Conservation (phyloP, 305 asterid species). For the Fraxinus floribunda region DNA sequence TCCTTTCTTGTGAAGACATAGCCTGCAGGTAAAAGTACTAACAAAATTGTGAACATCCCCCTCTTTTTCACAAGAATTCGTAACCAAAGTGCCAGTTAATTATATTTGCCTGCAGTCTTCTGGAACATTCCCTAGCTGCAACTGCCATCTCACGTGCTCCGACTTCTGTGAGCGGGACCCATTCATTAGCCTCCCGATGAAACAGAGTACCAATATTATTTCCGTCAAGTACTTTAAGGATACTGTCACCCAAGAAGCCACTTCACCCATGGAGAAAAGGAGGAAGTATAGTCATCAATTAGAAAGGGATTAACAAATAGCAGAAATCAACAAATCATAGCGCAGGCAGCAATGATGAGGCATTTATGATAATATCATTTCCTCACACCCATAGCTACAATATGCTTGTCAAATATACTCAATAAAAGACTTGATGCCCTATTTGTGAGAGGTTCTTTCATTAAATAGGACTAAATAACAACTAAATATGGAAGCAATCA, state of each 20-base stretch:
- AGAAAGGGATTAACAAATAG: not conserved
- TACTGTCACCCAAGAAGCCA: slow-evolving; percentile 52
- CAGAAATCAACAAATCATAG: not conserved
- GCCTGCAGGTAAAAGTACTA: slow-evolving; percentile 33
- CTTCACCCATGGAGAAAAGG: slow-evolving; percentile 33
- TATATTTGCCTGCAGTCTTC: slow-evolving; percentile 42
- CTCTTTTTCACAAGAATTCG: slow-evolving; percentile 1
- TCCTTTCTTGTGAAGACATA: slow-evolving; percentile 54
- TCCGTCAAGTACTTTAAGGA: slow-evolving; percentile 49
- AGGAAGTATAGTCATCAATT: slow-evolving; percentile 10
- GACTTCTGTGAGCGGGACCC: slow-evolving; percentile 41
- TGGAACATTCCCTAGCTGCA: slow-evolving; percentile 61
- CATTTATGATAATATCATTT: not conserved
- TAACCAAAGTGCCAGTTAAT: slow-evolving; percentile 1
- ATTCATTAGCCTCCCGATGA: slow-evolving; percentile 54
- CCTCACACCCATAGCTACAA: not conserved
- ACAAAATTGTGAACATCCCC: not conserved
- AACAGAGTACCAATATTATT: slow-evolving; percentile 59
- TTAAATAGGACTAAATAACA: too few relatives aligned
- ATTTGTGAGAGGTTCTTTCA: too few relatives aligned
- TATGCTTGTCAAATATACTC: not conserved
- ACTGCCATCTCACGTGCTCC: slow-evolving; percentile 62
- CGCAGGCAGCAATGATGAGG: not conserved
- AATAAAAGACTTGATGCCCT: too few relatives aligned
- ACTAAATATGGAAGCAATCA: too few relatives aligned